Evolutionary conservation across 1,139 yeast genomes (phyloP), one percentile per base, ranked within the genome.

Genomic region (Blastobotrys petasosporus): DNA sequence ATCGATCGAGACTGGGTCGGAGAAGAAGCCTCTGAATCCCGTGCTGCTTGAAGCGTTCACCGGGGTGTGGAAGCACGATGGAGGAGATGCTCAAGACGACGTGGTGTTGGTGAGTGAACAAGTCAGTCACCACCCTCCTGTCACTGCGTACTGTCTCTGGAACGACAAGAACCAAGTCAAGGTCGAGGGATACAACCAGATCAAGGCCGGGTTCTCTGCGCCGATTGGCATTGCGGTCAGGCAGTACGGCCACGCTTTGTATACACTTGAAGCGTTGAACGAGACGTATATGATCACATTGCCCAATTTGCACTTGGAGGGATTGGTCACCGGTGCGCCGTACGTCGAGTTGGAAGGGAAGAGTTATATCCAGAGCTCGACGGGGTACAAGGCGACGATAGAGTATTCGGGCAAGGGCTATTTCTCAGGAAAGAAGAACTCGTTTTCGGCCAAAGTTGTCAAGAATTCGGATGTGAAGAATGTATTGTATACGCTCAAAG

Each of bases 271-370:
- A 53, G 74, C 74, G 48, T 63, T 67, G 45, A 31, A 31, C 15
- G 97, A 90, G 65, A 67, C 76, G 9, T 92, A 82, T 65, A 70
- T 86, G 59, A 73, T 88, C 48, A 86, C 97, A n/a, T 74, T 90
- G 57, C 98, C 98, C 10, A 87, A 95, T n/a, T 74, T 92, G 56
- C 97, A 90, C 65, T 82, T 92, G 51, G 98, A 92, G 68, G 97
- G 98, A 15, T 76, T 92, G 51, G 69, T 90, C 51, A 81, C 85
- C 53, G 97, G 95, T 4, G 75, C 94, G 2, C 97, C 97, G 30
- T 88, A 82, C 66, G 90, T 84, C 36, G 71, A 68, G 59, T 75
- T 92, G 53, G 97, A 90, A 62, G 95, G 94, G 49, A 80, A 80
- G 54, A 77, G 94, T 16, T 80, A 71, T 61, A 86, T 92, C 59